Base-by-base conservation (phyloP, 352 stramenopile genomes). In the Globisporangium middletonii region DNA sequence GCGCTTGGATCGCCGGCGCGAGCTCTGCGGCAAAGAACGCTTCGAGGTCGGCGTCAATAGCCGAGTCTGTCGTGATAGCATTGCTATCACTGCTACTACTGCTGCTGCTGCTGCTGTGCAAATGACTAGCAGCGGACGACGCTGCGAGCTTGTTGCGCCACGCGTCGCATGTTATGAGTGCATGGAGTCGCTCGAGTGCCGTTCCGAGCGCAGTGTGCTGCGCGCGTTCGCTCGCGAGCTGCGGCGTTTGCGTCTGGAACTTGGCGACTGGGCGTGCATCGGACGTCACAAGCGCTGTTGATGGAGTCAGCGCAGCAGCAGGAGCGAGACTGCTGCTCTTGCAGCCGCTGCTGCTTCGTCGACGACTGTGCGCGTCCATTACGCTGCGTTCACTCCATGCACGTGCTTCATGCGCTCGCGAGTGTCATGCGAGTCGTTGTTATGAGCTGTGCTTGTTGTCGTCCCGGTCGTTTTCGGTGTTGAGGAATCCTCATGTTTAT, bases 1-100 rank as follows among this genome's bases (percentile, higher is more conserved):
- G 74, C 26, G 64, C 49, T 46, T 89, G 81, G 60, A 91, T 74
- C 56, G 72, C 67, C 0, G 54, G 59, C 26, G 75, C 71, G 6
- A 91, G 60, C 33, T 60, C 55, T 0, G 41, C 26, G 18, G 76
- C 63, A 51, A 91, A 87, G 60, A 83, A 89, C 18, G 27, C 48
- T 12, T 73, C 60, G 16, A 88, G 19, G 18, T 82, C 49, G 1
- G 45, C 13, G 18, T 72, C 53, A 16, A 74, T 38, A 8, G 33
- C n/a, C n/a, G n/a, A n/a, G n/a, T n/a, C n/a, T n/a, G n/a, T n/a
- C n/a, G n/a, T n/a, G n/a, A n/a, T 43, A 8, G 30, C 18, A 26
- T 8, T 11, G 9, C 9, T 35, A 23, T 30, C 35, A 3, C 5
- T 23, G 26, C 23, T 37, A 37, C 19, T 12, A 52, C 4, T 43